These are phyloP conservation scores for Teunomyces kruisii DNA, from an alignment of 805 yeast species.

Conservation along the genomic window DNA sequence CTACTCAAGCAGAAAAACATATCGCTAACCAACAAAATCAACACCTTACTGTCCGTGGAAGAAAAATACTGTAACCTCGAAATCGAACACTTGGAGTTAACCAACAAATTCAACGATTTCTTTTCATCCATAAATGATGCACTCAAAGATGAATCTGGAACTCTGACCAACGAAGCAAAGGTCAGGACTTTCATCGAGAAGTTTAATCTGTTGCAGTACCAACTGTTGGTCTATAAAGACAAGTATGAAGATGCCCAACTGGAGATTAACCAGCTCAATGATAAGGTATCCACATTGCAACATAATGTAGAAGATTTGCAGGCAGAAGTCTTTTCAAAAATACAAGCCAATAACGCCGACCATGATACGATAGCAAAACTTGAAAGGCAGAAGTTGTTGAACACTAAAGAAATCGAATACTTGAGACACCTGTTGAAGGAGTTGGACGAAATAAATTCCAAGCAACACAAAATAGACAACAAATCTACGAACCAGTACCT, in stretches of 20 bases:
- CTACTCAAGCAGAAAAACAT: slow-evolving; percentile 56
- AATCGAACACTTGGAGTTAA: slow-evolving; percentile 48
- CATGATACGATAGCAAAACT: slow-evolving; percentile 30
- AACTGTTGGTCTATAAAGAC: slow-evolving; percentile 36
- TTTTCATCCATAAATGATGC: slow-evolving; percentile 44
- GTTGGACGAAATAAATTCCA: slow-evolving; percentile 35
- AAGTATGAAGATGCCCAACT: slow-evolving; percentile 25
- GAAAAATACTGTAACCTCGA: slow-evolving; percentile 48
- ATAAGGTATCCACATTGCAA: neutral
- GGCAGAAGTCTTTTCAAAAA: slow-evolving; percentile 14
- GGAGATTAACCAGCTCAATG: slow-evolving; percentile 6
- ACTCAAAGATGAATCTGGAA: slow-evolving; percentile 6
- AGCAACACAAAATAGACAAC: slow-evolving; percentile 16
- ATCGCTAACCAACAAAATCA: slow-evolving; percentile 39
- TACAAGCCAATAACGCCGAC: slow-evolving; percentile 13
- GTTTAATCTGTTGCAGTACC: slow-evolving; percentile 33
- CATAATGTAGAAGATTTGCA: slow-evolving; percentile 9
- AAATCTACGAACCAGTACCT: slow-evolving; percentile 37
- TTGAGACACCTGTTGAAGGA: slow-evolving; percentile 56
- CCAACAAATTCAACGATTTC: slow-evolving; percentile 45
- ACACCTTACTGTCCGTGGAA: slow-evolving; percentile 40
- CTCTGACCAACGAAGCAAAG: slow-evolving; percentile 16
- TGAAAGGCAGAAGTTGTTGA: slow-evolving; percentile 51
- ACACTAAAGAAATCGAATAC: slow-evolving; percentile 58
- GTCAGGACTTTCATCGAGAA: slow-evolving; percentile 30